These are phyloP conservation scores for Iris macrosiphon DNA, from an alignment of 106 monocot species.

Conservation along the genomic window DNA sequence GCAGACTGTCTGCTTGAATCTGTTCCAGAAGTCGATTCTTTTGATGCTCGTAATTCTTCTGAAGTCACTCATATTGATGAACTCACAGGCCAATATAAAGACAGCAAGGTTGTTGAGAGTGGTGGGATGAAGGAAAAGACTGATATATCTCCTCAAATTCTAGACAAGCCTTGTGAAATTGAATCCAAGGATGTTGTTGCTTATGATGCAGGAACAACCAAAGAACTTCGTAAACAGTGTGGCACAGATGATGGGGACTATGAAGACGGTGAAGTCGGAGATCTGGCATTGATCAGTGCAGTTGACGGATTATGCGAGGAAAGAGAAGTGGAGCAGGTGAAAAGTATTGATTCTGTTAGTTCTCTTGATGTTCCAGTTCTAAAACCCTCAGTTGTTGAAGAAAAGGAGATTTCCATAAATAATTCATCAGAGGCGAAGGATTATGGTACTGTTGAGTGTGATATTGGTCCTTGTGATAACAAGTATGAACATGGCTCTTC, in stretches of 20 bases:
- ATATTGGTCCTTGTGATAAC: background rate
- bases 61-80: no score
- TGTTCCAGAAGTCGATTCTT: no score
- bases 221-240: background rate
- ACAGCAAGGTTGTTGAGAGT: background rate
- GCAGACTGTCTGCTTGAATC: background rate
- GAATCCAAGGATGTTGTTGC: conserved; percentile 6
- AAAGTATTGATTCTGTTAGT: background rate
- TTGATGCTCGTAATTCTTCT: no score
- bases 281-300: background rate
- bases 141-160: no score
- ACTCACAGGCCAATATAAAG: background rate
- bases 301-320: no score
- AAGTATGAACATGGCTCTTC: conserved; percentile 9
- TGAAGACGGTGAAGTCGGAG: conserved; percentile 14
- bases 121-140: background rate
- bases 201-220: background rate
- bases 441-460: no score
- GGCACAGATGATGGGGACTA: conserved; percentile 6
- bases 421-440: no score
- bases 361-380: background rate
- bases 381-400: background rate
- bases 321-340: no score
- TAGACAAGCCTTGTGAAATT: background rate
- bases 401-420: background rate